Percentiles rank a stretch among this genome's conserved stretches.
Conservation (phyloP, 2,329 filamentous ascomycete genomes). For the Neocucurbitaria cava region DNA sequence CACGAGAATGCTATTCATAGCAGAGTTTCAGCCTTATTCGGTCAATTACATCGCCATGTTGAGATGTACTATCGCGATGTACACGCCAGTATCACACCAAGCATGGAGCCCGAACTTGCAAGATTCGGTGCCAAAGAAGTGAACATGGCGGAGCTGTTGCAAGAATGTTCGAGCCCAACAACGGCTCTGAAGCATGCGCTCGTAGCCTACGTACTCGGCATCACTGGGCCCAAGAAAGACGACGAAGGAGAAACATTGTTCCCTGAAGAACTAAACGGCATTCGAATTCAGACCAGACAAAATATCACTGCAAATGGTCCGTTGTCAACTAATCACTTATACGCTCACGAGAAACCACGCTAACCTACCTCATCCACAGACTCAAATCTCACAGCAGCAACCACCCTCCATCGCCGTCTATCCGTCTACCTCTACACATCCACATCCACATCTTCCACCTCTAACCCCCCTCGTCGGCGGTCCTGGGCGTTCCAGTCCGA, state of each 20-base stretch:
- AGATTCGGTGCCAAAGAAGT: slow-evolving; percentile 30
- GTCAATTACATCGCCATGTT: slow-evolving; percentile 35
- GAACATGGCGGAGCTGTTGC: slow-evolving; percentile 35
- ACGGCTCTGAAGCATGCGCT: slow-evolving; percentile 42
- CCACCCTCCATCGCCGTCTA: slow-evolving; percentile 36
- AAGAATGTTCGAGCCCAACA: slow-evolving; percentile 32
- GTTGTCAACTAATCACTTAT: not conserved
- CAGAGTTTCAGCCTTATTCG: slow-evolving; percentile 32
- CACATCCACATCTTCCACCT: slow-evolving; percentile 9
- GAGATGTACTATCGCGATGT: slow-evolving; percentile 45
- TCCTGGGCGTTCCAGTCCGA: slow-evolving; percentile 18
- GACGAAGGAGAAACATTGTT: slow-evolving; percentile 28
- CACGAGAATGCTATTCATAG: slow-evolving; percentile 29
- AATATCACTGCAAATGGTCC: slow-evolving; percentile 4
- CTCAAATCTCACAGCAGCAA: slow-evolving; percentile 17
- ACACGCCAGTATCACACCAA: slow-evolving; percentile 42
- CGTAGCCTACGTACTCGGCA: slow-evolving; percentile 29
- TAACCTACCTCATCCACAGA: slow-evolving; percentile 10
- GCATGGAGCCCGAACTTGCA: slow-evolving; percentile 38
- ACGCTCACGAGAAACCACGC: not conserved
- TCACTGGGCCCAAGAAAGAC: slow-evolving; percentile 23
- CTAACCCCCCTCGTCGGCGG: slow-evolving; percentile 2
- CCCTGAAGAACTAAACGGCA: slow-evolving; percentile 29
- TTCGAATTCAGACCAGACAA: not conserved
- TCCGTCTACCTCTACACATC: slow-evolving; percentile 34